phyloP scores from a whole-genome alignment of 208 protist genomes.

The Acanthamoeba healyi region DNA sequence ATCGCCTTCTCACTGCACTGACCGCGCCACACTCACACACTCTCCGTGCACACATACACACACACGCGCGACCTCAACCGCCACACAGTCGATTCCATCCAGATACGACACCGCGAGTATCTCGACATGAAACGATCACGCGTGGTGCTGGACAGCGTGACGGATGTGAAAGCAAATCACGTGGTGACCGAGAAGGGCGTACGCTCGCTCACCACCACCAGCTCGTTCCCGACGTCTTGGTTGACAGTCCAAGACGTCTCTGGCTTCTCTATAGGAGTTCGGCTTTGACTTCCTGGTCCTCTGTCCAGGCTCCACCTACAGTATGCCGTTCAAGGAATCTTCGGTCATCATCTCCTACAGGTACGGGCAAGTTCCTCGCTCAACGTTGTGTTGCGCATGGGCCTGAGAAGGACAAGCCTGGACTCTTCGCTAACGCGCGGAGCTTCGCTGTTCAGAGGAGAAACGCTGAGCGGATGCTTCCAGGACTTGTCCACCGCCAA shows the following conservation, averaged over 20 bases:
- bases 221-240: too few species aligned
- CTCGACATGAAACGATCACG: constrained; percentile 16
- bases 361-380: neutral
- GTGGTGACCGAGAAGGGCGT: neutral
- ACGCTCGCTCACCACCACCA: neutral
- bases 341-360: constrained; percentile 68
- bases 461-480: constrained; percentile 36
- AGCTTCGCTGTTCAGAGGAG: neutral
- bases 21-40: too few species aligned
- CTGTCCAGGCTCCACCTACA: constrained; percentile 77
- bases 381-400: neutral
- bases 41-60: too few species aligned
- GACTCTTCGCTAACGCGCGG: neutral
- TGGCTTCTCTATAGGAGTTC: neutral
- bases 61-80: too few species aligned
- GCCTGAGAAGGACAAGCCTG: too few species aligned
- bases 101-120: constrained; percentile 26
- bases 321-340: constrained; percentile 75
- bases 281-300: constrained; percentile 81
- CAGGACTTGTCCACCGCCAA: neutral
- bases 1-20: neutral
- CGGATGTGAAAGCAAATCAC: neutral
- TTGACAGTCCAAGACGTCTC: neutral
- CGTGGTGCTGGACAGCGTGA: constrained; percentile 5
- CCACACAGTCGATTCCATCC: constrained; percentile 18